Evolutionary conservation across 2,329 filamentous ascomycete species (phyloP).

Genomic region (Exophiala aquamarina): DNA sequence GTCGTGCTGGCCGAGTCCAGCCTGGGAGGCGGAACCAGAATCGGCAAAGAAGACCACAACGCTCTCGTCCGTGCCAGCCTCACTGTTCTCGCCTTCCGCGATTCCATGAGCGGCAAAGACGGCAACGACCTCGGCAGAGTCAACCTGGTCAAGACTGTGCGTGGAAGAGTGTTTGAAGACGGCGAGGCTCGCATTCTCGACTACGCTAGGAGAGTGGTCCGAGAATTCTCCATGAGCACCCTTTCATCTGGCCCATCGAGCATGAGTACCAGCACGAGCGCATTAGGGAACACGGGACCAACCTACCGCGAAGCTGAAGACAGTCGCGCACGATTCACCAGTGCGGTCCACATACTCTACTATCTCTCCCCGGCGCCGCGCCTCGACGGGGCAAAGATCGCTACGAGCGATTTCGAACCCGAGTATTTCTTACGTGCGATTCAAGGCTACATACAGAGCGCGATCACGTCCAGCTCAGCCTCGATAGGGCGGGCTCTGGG

Average conservation of each 20-base stretch:
- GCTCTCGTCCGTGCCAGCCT: conserved; percentile 80
- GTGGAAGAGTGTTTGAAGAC: conserved; percentile 67
- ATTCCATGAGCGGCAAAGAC: conserved; percentile 68
- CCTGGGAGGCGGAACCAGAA: conserved; percentile 32
- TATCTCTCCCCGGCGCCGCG: conserved; percentile 69
- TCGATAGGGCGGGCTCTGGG: conserved; percentile 73
- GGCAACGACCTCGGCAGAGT: conserved; percentile 74
- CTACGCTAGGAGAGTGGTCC: conserved; percentile 73
- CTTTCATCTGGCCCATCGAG: conserved; percentile 36
- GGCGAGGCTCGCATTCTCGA: conserved; percentile 72
- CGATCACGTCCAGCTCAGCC: conserved; percentile 75
- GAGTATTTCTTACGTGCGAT: conserved; percentile 72
- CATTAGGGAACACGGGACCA: conserved; percentile 22
- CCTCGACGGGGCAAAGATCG: conserved; percentile 36
- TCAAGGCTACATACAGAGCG: conserved; percentile 77
- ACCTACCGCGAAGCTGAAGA: conserved; percentile 69
- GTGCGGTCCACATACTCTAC: conserved; percentile 75
- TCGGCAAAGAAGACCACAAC: conserved; percentile 67
- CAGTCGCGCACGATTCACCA: conserved; percentile 69
- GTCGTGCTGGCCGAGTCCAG: conserved; percentile 75
- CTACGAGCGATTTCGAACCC: conserved; percentile 59
- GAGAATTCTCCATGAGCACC: conserved; percentile 76
- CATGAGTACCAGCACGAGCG: conserved; percentile 14
- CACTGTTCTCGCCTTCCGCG: conserved; percentile 72
- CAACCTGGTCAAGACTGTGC: conserved; percentile 68